Base-by-base conservation (phyloP, 768 basidiomycete species). In the Boletus sensibilis region DNA sequence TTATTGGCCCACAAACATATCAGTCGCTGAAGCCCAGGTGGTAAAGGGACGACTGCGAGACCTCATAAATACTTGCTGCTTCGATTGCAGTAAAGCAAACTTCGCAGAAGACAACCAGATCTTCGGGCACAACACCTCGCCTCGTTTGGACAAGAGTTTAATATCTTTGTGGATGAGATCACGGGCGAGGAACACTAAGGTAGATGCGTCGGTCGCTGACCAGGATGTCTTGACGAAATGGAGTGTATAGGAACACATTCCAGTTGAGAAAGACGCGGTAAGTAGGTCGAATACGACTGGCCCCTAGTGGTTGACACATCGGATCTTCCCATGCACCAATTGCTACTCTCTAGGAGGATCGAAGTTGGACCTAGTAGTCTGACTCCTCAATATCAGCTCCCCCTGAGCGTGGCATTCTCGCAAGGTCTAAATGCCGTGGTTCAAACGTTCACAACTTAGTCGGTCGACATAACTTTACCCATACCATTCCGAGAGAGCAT, bases 61-160 rank as follows among this genome's bases (percentile, higher is more conserved):
- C 34, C 56, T 69, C 39, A 18, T 69, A 29, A 59, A 63, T n/a
- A 39, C 54, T 34, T 49, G 52, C 31, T 70, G 68, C 55, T 64
- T 68, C 13, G 68, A 68, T 29, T 66, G 61, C 59, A 68, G 56
- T 25, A 47, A 66, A 40, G 55, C 16, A 16, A 52, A 51, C 16
- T 41, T 61, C 9, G 10, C 43, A n/a, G 50, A 40, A 25, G 35
- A 49, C 56, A 53, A 57, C 38, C 54, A 14, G 1, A 44, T 64
- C 38, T 69, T 69, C 43, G 50, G 42, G 21, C 49, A 41, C n/a
- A 20, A 43, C 3, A 42, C 42, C 35, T 29, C 43, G 33, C 52
- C 31, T n/a, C 53, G 39, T 37, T 33, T 51, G 34, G 49, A 56
- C 43, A 59, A 27, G 62, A 50, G 23, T 34, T 9, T 54, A 5